Base-by-base conservation (phyloP, 139 green algal genomes). In the Bryopsis sp. region DNA sequence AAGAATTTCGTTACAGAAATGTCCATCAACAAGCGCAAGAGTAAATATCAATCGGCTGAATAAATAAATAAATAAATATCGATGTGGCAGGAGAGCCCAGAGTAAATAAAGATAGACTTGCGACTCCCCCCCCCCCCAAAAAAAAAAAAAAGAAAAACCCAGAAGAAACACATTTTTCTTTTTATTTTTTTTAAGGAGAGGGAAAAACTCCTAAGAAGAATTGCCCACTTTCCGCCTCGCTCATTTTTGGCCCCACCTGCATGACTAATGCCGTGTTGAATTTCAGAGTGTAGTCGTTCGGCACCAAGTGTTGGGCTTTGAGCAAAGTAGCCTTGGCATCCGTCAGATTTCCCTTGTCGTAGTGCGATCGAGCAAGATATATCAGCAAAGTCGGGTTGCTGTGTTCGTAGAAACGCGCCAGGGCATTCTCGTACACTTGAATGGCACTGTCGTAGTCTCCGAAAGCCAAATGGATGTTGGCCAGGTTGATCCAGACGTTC, bases 241-340 rank as follows among this genome's bases (percentile, higher is more conserved):
- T 36, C 66, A 36, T 33, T 28, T 70, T 50, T 1, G 47, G 47
- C 3, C 69, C 3, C 54, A 85, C 86, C 85, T 97, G 90, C 79
- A 97, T 78, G 22, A 78, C 79, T 43, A 95, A 75, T 2, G 85
- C 90, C 32, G 80, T 64, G 67, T 95, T 85, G 72, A 95, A 95
- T 32, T 82, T 74, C 64, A 95, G 74, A 58, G 76, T 70, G 72
- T 77, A 72, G 75, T 95, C 81, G 0, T 67, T 79, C 11, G 91
- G 91, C 1, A 77, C 75, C 32, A 88, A 61, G 79, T 96, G 91
- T 63, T 93, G 73, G 32, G 88, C 87, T 15, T 67, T 68, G 58
- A 84, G 74, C 64, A 96, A 83, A 46, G 64, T 60, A 1, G 63
- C 62, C 74, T 82, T 85, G n/a, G 88, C 86, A 58, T 85, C 74